A percentile compares a stretch with the other conserved stretches of the same genome.
These are phyloP conservation scores for Puya raimondii DNA, from an alignment of 176 grass and related monocot species.

Conservation along the genomic window DNA sequence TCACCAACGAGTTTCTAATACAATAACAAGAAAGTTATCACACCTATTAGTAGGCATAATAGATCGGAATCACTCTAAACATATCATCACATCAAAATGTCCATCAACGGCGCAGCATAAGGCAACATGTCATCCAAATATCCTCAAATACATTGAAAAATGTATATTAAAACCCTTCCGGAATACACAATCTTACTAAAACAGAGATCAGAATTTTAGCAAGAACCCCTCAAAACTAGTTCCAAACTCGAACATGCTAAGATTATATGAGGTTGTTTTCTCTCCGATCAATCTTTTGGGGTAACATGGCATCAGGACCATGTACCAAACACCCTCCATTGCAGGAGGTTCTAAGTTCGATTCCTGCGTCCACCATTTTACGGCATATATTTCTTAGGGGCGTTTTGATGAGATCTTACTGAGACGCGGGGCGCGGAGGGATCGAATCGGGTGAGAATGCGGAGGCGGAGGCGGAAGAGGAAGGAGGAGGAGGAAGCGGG, in stretches of 20 bases:
- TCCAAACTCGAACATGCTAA: too few relatives aligned
- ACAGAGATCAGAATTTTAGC: too few relatives aligned
- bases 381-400: too few relatives aligned
- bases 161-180: too few relatives aligned
- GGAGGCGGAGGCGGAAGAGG: constrained; percentile 27
- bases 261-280: too few relatives aligned
- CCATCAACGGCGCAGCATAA: too few relatives aligned
- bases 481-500: constrained; percentile 22
- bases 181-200: too few relatives aligned
- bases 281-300: too few relatives aligned
- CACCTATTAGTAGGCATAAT: neutral
- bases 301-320: too few relatives aligned
- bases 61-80: neutral
- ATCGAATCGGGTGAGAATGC: constrained; percentile 39
- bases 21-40: neutral
- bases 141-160: too few relatives aligned
- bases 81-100: neutral
- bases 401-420: constrained; percentile 27
- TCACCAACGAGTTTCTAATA: neutral
- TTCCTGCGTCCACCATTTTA: neutral
- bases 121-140: too few relatives aligned
- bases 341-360: neutral
- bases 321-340: neutral
- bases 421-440: constrained; percentile 81
- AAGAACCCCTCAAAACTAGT: too few relatives aligned